Percentiles rank a stretch among this genome's conserved stretches.
Conservation (phyloP, 2,329 filamentous ascomycete species). For the Xylariaceae sp. region DNA sequence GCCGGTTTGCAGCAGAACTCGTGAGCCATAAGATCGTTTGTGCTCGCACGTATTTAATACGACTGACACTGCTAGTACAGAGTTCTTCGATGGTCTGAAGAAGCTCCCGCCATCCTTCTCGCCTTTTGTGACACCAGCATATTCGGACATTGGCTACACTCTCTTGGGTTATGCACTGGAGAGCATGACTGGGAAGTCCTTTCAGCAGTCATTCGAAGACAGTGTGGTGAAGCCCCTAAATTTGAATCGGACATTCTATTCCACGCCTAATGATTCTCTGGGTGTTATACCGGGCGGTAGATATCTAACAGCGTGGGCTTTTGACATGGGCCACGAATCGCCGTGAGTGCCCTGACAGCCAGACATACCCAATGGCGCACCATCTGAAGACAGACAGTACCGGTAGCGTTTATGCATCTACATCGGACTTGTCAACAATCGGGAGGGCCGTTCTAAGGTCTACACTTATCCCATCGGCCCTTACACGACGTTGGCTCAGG, state of each 20-base stretch:
- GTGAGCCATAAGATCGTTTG: slow-evolving; percentile 11
- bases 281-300: slow-evolving; percentile 34
- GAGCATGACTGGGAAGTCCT: slow-evolving; percentile 31
- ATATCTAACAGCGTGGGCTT: slow-evolving; percentile 30
- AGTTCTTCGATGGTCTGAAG: slow-evolving; percentile 29
- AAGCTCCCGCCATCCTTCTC: slow-evolving; percentile 30
- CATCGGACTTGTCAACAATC: slow-evolving; percentile 28
- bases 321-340: slow-evolving; percentile 29
- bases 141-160: slow-evolving; percentile 37
- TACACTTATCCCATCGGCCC: slow-evolving; percentile 26
- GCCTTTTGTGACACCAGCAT: slow-evolving; percentile 34
- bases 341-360: slow-evolving; percentile 18
- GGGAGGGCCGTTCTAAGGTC: slow-evolving; percentile 31
- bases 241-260: slow-evolving; percentile 31
- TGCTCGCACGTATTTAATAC: no score
- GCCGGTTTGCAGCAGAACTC: slow-evolving; percentile 29
- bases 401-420: slow-evolving; percentile 32
- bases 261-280: slow-evolving; percentile 27
- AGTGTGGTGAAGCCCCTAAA: slow-evolving; percentile 30
- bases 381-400: slow-evolving; percentile 20
- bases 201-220: slow-evolving; percentile 29
- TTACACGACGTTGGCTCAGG: slow-evolving; percentile 33
- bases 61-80: slow-evolving; percentile 9
- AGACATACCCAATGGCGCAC: not conserved
- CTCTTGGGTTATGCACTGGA: slow-evolving; percentile 36